These are phyloP conservation scores for Trichoderma sp. DNA, from an alignment of 2,329 filamentous ascomycete species.

Conservation along the genomic window DNA sequence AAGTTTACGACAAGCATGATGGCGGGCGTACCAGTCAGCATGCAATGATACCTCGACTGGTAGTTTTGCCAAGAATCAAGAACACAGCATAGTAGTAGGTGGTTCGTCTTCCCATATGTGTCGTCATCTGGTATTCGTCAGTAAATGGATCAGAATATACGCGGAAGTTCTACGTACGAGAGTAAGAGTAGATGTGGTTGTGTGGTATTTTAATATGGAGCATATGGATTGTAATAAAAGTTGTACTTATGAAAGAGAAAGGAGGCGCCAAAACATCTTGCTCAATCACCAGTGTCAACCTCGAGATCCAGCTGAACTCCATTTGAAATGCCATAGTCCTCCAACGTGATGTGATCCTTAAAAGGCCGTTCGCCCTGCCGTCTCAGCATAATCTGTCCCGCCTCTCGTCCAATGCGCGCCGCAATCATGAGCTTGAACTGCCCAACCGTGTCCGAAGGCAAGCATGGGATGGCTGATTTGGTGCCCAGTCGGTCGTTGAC, in stretches of 20 bases:
- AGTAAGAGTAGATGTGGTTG: not conserved
- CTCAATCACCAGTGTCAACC: conserved; percentile 59
- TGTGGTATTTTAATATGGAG: not conserved
- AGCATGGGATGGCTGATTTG: conserved; percentile 89
- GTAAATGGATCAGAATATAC: not conserved
- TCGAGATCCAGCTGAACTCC: conserved; percentile 70
- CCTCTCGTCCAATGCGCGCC: conserved; percentile 80
- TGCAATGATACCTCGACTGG: not conserved
- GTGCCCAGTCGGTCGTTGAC: conserved; percentile 95
- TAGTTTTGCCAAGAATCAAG: not conserved
- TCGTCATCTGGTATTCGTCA: not conserved
- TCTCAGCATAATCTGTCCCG: conserved; percentile 88
- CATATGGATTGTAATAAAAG: not conserved
- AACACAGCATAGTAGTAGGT: not conserved
- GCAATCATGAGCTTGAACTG: conserved; percentile 91
- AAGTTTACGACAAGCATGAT: not conserved
- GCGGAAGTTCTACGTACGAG: not conserved
- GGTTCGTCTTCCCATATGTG: not conserved
- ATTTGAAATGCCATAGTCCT: conserved; percentile 92
- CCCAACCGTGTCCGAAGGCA: conserved; percentile 78
- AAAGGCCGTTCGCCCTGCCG: conserved; percentile 90
- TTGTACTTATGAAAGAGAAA: not conserved
- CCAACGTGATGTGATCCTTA: conserved; percentile 82
- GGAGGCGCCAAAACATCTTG: too few relatives aligned
- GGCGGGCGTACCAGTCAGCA: not conserved